phyloP scores from a whole-genome alignment of 139 green algal genomes.

The Dunaliella primolecta region DNA sequence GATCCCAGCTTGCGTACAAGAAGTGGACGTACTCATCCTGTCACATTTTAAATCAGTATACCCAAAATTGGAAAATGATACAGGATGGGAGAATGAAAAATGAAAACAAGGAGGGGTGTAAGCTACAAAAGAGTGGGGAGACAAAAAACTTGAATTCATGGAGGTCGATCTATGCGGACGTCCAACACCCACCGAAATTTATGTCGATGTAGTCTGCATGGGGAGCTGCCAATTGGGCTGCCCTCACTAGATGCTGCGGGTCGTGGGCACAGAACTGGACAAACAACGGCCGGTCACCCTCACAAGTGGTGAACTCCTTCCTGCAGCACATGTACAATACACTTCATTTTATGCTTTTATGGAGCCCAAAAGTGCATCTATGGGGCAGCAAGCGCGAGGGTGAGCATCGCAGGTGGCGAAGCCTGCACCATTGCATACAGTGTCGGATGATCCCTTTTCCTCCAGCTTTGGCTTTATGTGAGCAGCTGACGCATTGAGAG shows the following conservation, averaged over 20 bases:
- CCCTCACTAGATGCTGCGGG: slow-evolving; percentile 73
- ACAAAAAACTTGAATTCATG: too few relatives aligned
- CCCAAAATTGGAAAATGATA: too few relatives aligned
- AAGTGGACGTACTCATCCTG: too few relatives aligned
- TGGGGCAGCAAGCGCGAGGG: too few relatives aligned
- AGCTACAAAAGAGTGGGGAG: too few relatives aligned
- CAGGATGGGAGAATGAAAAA: too few relatives aligned
- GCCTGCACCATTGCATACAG: neutral
- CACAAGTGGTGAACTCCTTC: slow-evolving; percentile 21
- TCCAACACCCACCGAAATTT: slow-evolving; percentile 74
- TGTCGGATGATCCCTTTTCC: neutral
- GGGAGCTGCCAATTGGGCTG: slow-evolving; percentile 69
- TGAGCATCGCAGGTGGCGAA: neutral
- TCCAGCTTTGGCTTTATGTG: neutral
- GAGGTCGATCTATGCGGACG: too few relatives aligned
- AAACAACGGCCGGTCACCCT: slow-evolving; percentile 82
- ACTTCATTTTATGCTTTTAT: neutral
- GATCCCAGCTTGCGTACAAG: too few relatives aligned
- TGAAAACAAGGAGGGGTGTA: too few relatives aligned
- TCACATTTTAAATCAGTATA: too few relatives aligned
- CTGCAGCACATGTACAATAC: neutral
- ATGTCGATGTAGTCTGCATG: slow-evolving; percentile 91
- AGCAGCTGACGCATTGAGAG: too few relatives aligned
- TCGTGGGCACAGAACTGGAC: slow-evolving; percentile 98
- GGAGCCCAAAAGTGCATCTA: neutral